These are phyloP conservation scores for Dictyostelium brefeldianum DNA, from an alignment of 78 protist species.

Conservation along the genomic window DNA sequence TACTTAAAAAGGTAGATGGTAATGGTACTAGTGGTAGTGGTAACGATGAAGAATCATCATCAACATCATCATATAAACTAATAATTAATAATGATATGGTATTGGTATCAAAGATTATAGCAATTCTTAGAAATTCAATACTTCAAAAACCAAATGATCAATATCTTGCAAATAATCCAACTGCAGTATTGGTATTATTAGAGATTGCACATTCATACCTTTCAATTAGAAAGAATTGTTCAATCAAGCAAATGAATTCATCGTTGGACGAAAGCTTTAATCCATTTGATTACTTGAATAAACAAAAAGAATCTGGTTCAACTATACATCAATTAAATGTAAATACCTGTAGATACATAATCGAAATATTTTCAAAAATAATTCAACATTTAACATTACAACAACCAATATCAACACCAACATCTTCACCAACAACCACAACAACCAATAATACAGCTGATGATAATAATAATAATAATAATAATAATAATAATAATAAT, in stretches of 20 bases:
- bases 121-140: slow-evolving; percentile 58
- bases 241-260: not conserved
- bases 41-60: not conserved
- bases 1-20: not conserved
- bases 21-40: not conserved
- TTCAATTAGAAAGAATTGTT: not conserved
- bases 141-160: slow-evolving; percentile 35
- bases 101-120: slow-evolving; percentile 9
- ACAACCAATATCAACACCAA: not conserved
- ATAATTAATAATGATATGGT: not conserved
- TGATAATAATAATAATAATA: not conserved
- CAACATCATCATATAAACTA: not conserved
- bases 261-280: too few species aligned
- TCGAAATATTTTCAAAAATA: slow-evolving; percentile 71
- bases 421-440: not conserved
- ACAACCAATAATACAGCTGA: not conserved
- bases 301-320: not conserved
- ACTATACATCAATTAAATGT: not conserved
- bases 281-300: not conserved
- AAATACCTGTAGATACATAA: slow-evolving; percentile 9
- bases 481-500: not conserved
- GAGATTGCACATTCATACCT: slow-evolving; percentile 23
- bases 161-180: slow-evolving; percentile 35
- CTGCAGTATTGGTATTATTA: slow-evolving; percentile 4
- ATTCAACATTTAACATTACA: slow-evolving; percentile 1